Base-by-base conservation (phyloP, 108 stramenopile species). In the Skeletonema marinoi region DNA sequence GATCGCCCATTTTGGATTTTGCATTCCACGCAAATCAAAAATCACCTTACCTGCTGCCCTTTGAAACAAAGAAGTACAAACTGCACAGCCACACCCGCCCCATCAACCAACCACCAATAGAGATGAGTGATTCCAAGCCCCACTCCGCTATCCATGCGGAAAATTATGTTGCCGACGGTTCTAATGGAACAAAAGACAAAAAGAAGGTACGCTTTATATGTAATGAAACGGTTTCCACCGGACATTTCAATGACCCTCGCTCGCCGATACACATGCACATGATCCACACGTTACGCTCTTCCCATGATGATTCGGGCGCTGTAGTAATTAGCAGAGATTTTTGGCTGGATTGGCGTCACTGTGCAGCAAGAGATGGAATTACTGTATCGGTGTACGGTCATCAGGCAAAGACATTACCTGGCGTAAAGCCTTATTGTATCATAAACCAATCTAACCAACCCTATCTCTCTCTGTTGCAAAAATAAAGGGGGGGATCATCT, bases 401-500 rank as follows among this genome's bases (percentile, higher is more conserved):
- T 56, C 44, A 36, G 44, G 25, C 25, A 25, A 25, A 8, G 51
- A 25, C 51, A 54, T 5, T 19, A 5, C 17, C 2, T 17, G n/a
- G 12, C 44, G 11, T 46, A 11, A 14, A 50, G 48, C 16, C 48
- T 50, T 50, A 50, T 50, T 29, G 0, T 25, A 25, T 25, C 25
- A 25, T 25, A 25, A 25, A 25, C 25, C 25, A 25, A 25, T 25
- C 25, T 25, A 56, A 56, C 54, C 25, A 56, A 56, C 54, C 10
- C 7, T 25, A 10, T 10, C 21, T 54, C 8, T 29, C 9, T 56
- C 21, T 74, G 14, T 6, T 33, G 17, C 73, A 68, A 59, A 3
- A 68, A 44, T 3, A 44, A 65, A 84, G 79, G 73, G 70, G 41
- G 83, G 83, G 13, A 70, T 84, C 60, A 80, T 85, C 33, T 82